phyloP scores from a whole-genome alignment of 139 green algal genomes.

The Volvox reticuliferus region DNA sequence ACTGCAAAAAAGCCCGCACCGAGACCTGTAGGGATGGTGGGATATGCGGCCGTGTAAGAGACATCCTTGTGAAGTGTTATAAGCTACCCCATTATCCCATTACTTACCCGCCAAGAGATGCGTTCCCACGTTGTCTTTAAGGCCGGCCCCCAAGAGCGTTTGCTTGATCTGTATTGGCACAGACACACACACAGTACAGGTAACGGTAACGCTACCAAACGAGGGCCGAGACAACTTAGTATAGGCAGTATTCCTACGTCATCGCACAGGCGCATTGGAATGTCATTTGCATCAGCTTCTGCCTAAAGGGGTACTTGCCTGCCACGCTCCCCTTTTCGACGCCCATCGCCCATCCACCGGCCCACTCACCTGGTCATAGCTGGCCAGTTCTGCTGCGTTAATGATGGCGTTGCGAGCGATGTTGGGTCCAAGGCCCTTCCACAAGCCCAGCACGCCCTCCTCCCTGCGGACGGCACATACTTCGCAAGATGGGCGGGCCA shows the following conservation, averaged over 20 bases:
- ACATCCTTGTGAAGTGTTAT: no score
- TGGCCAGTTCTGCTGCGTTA: conserved; percentile 97
- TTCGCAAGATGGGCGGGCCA: no score
- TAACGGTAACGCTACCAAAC: no score
- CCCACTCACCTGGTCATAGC: conserved; percentile 88
- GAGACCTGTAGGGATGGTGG: conserved; percentile 64
- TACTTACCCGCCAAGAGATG: conserved; percentile 76
- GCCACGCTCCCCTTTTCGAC: no score
- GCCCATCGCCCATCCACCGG: background rate
- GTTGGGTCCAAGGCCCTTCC: conserved; percentile 97
- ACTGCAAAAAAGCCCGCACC: conserved; percentile 97
- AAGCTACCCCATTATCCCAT: no score
- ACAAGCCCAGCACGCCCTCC: conserved; percentile 92
- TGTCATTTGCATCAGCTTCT: no score
- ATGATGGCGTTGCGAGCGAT: conserved; percentile 97
- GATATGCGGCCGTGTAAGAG: background rate
- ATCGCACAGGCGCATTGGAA: no score
- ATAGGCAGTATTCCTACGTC: no score
- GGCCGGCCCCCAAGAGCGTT: conserved; percentile 67
- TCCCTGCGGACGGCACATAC: conserved; percentile 62
- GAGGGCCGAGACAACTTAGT: no score
- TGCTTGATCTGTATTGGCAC: conserved; percentile 79
- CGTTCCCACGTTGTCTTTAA: conserved; percentile 82
- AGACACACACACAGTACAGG: background rate
- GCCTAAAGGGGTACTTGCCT: no score